These are phyloP conservation scores for Penicillium fimorum DNA, from an alignment of 495 filamentous ascomycete genomes.

Conservation along the genomic window DNA sequence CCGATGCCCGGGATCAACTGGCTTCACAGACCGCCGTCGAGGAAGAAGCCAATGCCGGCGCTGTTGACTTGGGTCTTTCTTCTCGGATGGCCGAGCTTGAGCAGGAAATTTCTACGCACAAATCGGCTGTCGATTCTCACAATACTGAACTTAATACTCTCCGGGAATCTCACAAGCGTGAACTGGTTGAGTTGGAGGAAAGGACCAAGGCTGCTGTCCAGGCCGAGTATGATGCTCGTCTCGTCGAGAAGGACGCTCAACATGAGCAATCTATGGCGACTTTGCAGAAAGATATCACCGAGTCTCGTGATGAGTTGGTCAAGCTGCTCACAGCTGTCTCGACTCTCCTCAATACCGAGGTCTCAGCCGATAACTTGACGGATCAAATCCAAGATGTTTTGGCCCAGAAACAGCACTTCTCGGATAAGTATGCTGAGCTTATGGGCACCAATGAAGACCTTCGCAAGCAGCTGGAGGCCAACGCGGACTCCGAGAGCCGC, in stretches of 20 bases:
- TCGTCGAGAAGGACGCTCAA: constrained; percentile 49
- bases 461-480: constrained; percentile 56
- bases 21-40: constrained; percentile 38
- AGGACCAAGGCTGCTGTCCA: constrained; percentile 40
- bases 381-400: constrained; percentile 50
- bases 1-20: constrained; percentile 57
- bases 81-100: constrained; percentile 57
- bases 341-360: constrained; percentile 49
- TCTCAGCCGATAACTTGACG: constrained; percentile 41
- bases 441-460: constrained; percentile 43
- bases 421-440: constrained; percentile 46
- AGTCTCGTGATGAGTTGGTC: constrained; percentile 66
- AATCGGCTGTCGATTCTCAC: constrained; percentile 52
- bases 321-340: constrained; percentile 56
- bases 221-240: constrained; percentile 45
- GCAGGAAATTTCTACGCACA: constrained; percentile 53
- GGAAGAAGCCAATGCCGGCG: constrained; percentile 28
- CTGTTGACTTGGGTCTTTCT: constrained; percentile 48
- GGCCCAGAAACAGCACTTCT: constrained; percentile 46
- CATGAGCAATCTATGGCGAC: constrained; percentile 59
- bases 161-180: constrained; percentile 52
- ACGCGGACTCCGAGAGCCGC: constrained; percentile 38
- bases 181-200: constrained; percentile 49
- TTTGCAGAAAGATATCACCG: constrained; percentile 66
- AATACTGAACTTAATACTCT: constrained; percentile 53